Base-by-base conservation (phyloP, 169 alveolate genomes). In the Theileria orientalis region DNA sequence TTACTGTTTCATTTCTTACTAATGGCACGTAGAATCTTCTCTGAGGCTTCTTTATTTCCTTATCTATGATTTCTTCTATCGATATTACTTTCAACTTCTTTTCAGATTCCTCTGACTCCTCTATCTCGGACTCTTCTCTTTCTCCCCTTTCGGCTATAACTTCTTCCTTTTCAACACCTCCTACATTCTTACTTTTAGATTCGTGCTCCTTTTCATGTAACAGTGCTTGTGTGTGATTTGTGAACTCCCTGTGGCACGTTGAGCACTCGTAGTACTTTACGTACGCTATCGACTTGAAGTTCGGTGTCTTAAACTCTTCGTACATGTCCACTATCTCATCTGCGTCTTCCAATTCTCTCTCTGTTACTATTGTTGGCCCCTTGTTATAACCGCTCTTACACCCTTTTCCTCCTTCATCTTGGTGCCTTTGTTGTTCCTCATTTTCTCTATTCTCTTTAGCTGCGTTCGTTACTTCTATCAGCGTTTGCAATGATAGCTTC, bases 21-120 rank as follows among this genome's bases (percentile, higher is more conserved):
- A 79, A 72, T n/a, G 87, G 87, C 1, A 79, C 67, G 46, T 71
- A 79, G 37, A 79, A 70, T 35, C 87, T 2, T 11, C 83, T 47
- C 16, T 70, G 37, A 7, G 87, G 83, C 16, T n/a, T 30, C 72
- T 62, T 79, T 13, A 71, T 62, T 2, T 69, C 46, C 51, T 60
- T 44, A 37, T 79, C 61, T 16, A 41, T 61, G 54, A 16, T 42
- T 21, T 72, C 87, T 14, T 79, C 87, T 27, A 79, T 14, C 5
- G 66, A 32, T 25, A 41, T 37, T 44, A 72, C 46, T 60, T 54
- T 62, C 21, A 32, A 16, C 76, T 57, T 52, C n/a, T 52, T 49
- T 21, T 73, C 79, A 5, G 30, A 3, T 47, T 47, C 23, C 3
- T 47, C 11, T 3, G 30, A n/a, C 21, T 47, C 21, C 57, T 47